These are phyloP conservation scores for Torulaspora pretoriensis DNA, from an alignment of 1,139 yeast genomes.

Conservation along the genomic window DNA sequence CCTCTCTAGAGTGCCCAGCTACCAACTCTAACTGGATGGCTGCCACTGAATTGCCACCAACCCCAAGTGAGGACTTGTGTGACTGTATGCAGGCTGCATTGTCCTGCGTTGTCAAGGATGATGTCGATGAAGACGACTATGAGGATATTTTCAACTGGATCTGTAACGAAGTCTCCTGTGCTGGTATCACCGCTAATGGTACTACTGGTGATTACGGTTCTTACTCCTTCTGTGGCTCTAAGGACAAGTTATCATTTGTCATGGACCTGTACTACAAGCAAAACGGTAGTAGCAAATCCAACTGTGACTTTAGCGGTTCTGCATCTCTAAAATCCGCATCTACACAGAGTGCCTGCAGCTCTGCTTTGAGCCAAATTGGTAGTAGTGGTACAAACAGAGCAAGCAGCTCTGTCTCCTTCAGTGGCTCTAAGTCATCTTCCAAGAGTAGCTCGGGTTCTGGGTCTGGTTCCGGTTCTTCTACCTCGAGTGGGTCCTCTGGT, in stretches of 20 bases:
- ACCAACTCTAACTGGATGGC: slow-evolving; percentile 53
- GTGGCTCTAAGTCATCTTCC: slow-evolving; percentile 23
- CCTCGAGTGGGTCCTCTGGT: slow-evolving; percentile 33
- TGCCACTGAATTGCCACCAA: slow-evolving; percentile 65
- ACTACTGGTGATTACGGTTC: slow-evolving; percentile 60
- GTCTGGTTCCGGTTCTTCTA: slow-evolving; percentile 20
- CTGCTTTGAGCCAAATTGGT: slow-evolving; percentile 42
- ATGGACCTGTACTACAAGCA: slow-evolving; percentile 60
- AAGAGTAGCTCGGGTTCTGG: slow-evolving; percentile 7
- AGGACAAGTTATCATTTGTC: slow-evolving; percentile 59
- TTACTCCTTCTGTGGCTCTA: slow-evolving; percentile 58
- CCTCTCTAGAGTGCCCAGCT: slow-evolving; percentile 52
- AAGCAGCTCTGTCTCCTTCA: slow-evolving; percentile 40
- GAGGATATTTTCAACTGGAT: slow-evolving; percentile 52
- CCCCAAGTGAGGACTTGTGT: slow-evolving; percentile 63
- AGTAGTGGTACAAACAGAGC: slow-evolving; percentile 40
- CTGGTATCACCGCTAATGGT: slow-evolving; percentile 59
- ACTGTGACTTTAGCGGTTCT: slow-evolving; percentile 68
- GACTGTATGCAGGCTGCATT: slow-evolving; percentile 52
- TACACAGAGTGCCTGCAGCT: slow-evolving; percentile 54
- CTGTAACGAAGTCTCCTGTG: slow-evolving; percentile 50
- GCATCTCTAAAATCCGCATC: slow-evolving; percentile 49
- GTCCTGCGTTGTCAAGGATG: slow-evolving; percentile 51
- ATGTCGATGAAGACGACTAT: slow-evolving; percentile 50
- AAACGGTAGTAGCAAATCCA: slow-evolving; percentile 43